Evolutionary conservation across 768 basidiomycete species (phyloP).

Genomic region (Rhizopogon sp.): DNA sequence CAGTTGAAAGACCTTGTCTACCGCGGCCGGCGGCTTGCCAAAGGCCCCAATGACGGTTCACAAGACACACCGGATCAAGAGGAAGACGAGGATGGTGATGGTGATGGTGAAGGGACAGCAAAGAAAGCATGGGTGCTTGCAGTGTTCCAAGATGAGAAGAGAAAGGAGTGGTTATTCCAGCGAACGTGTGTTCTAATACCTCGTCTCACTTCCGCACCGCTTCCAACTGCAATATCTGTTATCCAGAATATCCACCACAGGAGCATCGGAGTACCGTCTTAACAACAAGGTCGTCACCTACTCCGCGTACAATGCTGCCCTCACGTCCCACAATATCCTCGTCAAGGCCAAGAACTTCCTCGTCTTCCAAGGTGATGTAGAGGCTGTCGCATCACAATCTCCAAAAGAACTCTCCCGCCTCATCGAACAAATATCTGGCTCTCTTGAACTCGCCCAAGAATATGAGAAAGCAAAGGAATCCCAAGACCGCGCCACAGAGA

Average conservation of each 20-base stretch:
- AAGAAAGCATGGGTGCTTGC: slow-evolving; percentile 96
- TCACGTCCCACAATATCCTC: slow-evolving; percentile 88
- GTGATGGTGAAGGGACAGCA: slow-evolving; percentile 70
- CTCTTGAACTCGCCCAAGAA: slow-evolving; percentile 80
- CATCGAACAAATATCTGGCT: slow-evolving; percentile 95
- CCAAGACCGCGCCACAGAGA: slow-evolving; percentile 89
- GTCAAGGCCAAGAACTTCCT: slow-evolving; percentile 99
- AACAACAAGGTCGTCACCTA: slow-evolving; percentile 81
- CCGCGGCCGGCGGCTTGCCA: slow-evolving; percentile 74
- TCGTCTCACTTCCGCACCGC: background rate
- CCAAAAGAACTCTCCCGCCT: slow-evolving; percentile 84
- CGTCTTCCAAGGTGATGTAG: slow-evolving; percentile 98
- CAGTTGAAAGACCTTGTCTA: slow-evolving; percentile 96
- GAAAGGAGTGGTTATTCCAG: slow-evolving; percentile 87
- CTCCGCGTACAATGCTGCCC: slow-evolving; percentile 81
- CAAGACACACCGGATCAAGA: slow-evolving; percentile 39
- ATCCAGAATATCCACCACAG: slow-evolving; percentile 77
- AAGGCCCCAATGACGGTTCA: slow-evolving; percentile 37
- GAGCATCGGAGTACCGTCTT: slow-evolving; percentile 87
- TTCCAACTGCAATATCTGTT: background rate
- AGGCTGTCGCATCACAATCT: slow-evolving; percentile 94
- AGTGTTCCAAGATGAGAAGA: slow-evolving; percentile 71
- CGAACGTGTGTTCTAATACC: slow-evolving; percentile 64
- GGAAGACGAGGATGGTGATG: slow-evolving; percentile 49
- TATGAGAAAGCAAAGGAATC: slow-evolving; percentile 87